These are phyloP conservation scores for Monilinia fructicola DNA, from an alignment of 2,329 filamentous ascomycete genomes.

Conservation along the genomic window DNA sequence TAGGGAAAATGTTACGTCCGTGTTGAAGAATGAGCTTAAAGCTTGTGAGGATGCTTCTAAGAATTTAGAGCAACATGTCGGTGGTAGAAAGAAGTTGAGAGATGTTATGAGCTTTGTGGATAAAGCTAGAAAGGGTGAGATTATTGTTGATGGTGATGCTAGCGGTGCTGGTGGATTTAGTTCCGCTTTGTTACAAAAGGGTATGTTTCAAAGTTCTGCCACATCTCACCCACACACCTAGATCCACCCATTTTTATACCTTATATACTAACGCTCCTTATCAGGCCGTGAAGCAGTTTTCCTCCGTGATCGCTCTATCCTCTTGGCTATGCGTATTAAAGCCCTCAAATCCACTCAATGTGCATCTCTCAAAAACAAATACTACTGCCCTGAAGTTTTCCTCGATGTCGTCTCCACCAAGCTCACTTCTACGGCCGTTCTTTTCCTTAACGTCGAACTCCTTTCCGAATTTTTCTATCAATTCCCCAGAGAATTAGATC, in stretches of 20 bases:
- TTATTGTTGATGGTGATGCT: slow-evolving; percentile 77
- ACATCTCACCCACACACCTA: slow-evolving; percentile 26
- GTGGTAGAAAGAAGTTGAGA: slow-evolving; percentile 77
- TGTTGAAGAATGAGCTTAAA: slow-evolving; percentile 83
- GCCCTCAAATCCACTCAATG: slow-evolving; percentile 93
- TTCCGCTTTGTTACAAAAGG: slow-evolving; percentile 76
- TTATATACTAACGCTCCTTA: slow-evolving; percentile 15
- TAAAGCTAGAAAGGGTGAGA: slow-evolving; percentile 80
- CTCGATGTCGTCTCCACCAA: slow-evolving; percentile 96
- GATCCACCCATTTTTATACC: not conserved
- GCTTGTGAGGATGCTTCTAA: slow-evolving; percentile 80
- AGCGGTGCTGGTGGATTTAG: slow-evolving; percentile 94
- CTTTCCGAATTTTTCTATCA: slow-evolving; percentile 97
- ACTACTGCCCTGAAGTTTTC: slow-evolving; percentile 95
- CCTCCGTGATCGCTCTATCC: slow-evolving; percentile 84
- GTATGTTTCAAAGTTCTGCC: slow-evolving; percentile 48
- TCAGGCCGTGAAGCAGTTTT: slow-evolving; percentile 89
- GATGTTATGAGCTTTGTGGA: slow-evolving; percentile 93
- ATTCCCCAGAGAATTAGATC: slow-evolving; percentile 89
- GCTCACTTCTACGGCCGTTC: slow-evolving; percentile 87
- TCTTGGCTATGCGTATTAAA: slow-evolving; percentile 84
- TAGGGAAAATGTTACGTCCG: slow-evolving; percentile 74
- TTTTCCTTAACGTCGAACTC: slow-evolving; percentile 96
- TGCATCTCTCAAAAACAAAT: slow-evolving; percentile 80
- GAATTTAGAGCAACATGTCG: slow-evolving; percentile 72